These are phyloP conservation scores for Phytophthora pseudosyringae DNA, from an alignment of 352 stramenopile genomes.

Conservation along the genomic window DNA sequence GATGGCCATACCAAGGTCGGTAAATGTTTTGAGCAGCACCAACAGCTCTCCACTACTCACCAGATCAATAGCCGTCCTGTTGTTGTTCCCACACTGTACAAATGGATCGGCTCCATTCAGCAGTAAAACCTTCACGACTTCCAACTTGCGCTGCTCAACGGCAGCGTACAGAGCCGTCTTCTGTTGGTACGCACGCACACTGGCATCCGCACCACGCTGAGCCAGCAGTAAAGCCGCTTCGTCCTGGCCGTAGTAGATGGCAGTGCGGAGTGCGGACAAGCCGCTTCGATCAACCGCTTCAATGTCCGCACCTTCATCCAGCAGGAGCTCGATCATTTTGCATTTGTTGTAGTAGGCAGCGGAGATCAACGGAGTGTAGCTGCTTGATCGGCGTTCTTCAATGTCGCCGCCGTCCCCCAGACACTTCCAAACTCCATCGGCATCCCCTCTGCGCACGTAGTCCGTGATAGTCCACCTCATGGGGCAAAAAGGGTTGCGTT, in stretches of 20 bases:
- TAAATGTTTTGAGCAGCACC: not conserved
- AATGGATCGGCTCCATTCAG: not conserved
- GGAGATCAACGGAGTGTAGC: conserved; percentile 8
- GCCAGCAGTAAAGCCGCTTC: conserved; percentile 3
- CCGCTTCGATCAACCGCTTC: conserved; percentile 10
- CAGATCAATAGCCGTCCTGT: not conserved
- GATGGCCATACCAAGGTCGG: not conserved
- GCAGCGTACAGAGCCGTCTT: conserved; percentile 4
- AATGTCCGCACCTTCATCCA: conserved; percentile 12
- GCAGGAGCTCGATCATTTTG: conserved; percentile 15
- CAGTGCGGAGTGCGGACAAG: conserved; percentile 8
- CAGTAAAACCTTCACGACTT: conserved; percentile 2
- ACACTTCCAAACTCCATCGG: not conserved
- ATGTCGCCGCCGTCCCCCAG: not conserved
- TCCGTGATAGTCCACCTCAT: not conserved
- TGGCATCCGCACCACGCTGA: not conserved
- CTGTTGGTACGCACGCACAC: not conserved
- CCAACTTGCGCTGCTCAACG: not conserved
- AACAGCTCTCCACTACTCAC: not conserved
- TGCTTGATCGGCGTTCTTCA: conserved; percentile 1
- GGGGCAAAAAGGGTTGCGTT: too few species aligned
- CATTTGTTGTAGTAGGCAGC: conserved; percentile 7
- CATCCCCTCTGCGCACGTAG: not conserved
- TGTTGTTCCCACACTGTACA: not conserved
- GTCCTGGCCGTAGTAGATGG: conserved; percentile 6